These are phyloP conservation scores for Rhizophagus prolifer DNA, from an alignment of 192 early-diverging fungal genomes.

Conservation along the genomic window DNA sequence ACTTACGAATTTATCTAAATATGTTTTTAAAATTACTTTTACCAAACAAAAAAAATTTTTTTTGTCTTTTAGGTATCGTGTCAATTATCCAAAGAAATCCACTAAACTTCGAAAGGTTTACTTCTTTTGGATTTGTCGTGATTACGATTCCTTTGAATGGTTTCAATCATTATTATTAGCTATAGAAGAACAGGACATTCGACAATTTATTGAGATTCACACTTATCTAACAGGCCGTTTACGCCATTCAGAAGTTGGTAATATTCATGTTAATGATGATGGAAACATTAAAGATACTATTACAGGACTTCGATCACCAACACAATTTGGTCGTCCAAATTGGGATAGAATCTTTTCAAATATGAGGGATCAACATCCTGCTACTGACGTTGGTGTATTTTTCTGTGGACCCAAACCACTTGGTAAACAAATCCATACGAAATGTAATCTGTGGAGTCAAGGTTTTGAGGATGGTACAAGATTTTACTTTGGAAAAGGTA, in stretches of 20 bases:
- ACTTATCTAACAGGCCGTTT: constrained; percentile 71
- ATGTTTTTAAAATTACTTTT: background rate
- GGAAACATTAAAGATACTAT: constrained; percentile 47
- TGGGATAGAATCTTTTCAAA: constrained; percentile 47
- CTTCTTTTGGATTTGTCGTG: constrained; percentile 79
- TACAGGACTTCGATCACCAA: constrained; percentile 46
- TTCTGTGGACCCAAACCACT: constrained; percentile 76
- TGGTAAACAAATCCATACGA: constrained; percentile 40
- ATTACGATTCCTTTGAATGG: constrained; percentile 74
- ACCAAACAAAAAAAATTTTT: background rate
- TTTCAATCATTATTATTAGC: constrained; percentile 75
- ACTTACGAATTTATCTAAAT: background rate
- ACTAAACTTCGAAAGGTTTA: constrained; percentile 65
- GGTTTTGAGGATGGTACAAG: constrained; percentile 29
- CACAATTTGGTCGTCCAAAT: constrained; percentile 51
- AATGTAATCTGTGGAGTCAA: constrained; percentile 38
- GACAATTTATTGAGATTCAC: constrained; percentile 64
- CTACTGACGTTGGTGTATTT: constrained; percentile 71
- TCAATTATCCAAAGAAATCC: constrained; percentile 54
- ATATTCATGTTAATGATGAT: constrained; percentile 57
- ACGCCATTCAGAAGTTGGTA: constrained; percentile 60
- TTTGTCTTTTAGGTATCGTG: constrained; percentile 45
- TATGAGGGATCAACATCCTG: constrained; percentile 44
- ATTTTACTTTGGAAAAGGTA: constrained; percentile 32
- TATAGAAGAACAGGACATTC: constrained; percentile 60